Conservation (phyloP, 2,329 filamentous ascomycete genomes). For the Penicillium oxalicum region DNA sequence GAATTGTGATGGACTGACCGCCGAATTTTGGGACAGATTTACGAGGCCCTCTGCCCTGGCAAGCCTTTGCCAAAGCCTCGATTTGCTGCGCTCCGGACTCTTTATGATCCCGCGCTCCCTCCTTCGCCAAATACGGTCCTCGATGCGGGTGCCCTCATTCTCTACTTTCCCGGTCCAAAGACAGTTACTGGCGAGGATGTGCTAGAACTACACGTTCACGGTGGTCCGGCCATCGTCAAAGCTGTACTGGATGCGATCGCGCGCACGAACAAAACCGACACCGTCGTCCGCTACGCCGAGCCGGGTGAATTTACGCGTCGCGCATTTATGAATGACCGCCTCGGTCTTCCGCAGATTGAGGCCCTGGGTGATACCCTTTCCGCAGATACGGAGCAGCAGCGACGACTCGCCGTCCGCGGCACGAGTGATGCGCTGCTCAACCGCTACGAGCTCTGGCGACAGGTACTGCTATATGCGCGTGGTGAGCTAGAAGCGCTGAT, state of each 20-base stretch:
- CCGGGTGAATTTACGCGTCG: conserved; percentile 92
- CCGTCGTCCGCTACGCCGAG: conserved; percentile 73
- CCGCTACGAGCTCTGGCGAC: conserved; percentile 78
- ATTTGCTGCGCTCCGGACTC: conserved; percentile 64
- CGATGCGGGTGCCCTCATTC: conserved; percentile 72
- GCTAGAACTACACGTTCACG: conserved; percentile 90
- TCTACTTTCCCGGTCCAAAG: conserved; percentile 74
- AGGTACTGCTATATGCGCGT: conserved; percentile 68
- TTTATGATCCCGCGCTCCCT: conserved; percentile 54
- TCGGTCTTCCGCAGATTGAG: conserved; percentile 79
- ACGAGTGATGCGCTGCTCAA: conserved; percentile 63
- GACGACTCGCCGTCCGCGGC: conserved; percentile 75
- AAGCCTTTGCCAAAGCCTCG: conserved; percentile 53
- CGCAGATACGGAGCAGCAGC: conserved; percentile 84
- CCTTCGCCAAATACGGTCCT: conserved; percentile 45
- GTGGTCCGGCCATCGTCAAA: conserved; percentile 80
- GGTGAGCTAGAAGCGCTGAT: conserved; percentile 93
- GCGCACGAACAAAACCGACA: conserved; percentile 19
- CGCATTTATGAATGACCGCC: conserved; percentile 78
- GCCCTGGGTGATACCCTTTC: conserved; percentile 56
- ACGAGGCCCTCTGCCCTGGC: conserved; percentile 55
- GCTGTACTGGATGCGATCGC: conserved; percentile 76
- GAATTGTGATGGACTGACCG: too few species aligned
- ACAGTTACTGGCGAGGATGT: conserved; percentile 91
- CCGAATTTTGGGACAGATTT: conserved; percentile 48